These are phyloP conservation scores for Oleoguttula mirabilis DNA, from an alignment of 495 filamentous ascomycete species.

Conservation along the genomic window DNA sequence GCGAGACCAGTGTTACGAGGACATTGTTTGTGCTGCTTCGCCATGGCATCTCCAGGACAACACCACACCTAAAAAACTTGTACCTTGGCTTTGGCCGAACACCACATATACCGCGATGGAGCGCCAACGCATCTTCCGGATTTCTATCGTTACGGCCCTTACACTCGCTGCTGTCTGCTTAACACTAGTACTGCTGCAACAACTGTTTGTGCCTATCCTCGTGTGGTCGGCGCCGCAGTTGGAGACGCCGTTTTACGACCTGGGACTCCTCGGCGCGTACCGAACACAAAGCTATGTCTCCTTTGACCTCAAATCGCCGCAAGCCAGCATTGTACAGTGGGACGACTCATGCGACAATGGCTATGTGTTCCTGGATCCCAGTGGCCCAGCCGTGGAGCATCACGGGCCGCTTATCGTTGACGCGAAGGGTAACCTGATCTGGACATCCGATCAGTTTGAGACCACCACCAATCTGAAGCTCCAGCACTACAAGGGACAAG, in stretches of 20 bases:
- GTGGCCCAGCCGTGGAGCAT: conserved; percentile 5
- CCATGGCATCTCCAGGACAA: too few species aligned
- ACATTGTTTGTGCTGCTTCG: too few species aligned
- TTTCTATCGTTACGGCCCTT: too few species aligned
- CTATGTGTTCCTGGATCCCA: conserved; percentile 11
- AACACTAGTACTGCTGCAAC: conserved; percentile 5
- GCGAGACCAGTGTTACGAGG: too few species aligned
- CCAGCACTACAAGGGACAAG: conserved; percentile 10
- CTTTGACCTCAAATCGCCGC: conserved; percentile 10
- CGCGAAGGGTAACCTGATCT: conserved; percentile 4
- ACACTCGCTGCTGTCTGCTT: too few species aligned
- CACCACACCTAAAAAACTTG: too few species aligned
- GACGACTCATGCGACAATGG: conserved; percentile 13
- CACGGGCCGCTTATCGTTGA: conserved; percentile 11
- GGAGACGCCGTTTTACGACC: conserved; percentile 12
- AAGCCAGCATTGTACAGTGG: conserved; percentile 2
- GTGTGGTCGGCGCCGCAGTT: conserved; percentile 6
- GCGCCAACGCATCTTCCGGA: too few species aligned
- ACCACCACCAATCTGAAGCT: neutral
- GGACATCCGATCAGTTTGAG: conserved; percentile 2
- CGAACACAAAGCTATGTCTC: conserved; percentile 9
- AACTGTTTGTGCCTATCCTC: conserved; percentile 9
- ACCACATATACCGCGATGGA: too few species aligned
- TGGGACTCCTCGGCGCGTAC: conserved; percentile 13
- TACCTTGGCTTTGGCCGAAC: too few species aligned